These are phyloP conservation scores for Hysterium pulicare DNA, from an alignment of 2,329 filamentous ascomycete species.

Conservation along the genomic window DNA sequence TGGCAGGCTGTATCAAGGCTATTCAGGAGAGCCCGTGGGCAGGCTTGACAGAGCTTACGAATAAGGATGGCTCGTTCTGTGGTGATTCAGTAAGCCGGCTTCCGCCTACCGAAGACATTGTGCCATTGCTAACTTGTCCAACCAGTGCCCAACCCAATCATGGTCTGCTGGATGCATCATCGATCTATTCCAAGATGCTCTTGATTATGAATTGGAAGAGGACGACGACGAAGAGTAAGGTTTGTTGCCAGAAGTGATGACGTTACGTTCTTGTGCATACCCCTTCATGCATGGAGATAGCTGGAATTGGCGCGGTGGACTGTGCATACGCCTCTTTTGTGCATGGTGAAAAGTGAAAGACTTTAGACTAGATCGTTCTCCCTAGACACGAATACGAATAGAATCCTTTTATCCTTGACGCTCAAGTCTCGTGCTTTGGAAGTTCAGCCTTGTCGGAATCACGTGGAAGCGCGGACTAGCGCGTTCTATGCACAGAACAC, in stretches of 20 bases:
- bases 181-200: constrained; percentile 91
- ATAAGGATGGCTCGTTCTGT: constrained; percentile 81
- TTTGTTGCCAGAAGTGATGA: background rate
- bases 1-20: constrained; percentile 80
- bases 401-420: too few relatives aligned
- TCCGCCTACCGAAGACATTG: constrained; percentile 6
- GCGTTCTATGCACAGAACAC: too few relatives aligned
- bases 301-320: background rate
- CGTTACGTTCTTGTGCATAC: background rate
- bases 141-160: constrained; percentile 84
- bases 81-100: constrained; percentile 71
- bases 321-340: too few relatives aligned
- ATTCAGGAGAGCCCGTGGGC: constrained; percentile 82
- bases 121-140: constrained; percentile 26
- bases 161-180: constrained; percentile 95
- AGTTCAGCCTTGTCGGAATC: too few relatives aligned
- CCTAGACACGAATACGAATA: too few relatives aligned
- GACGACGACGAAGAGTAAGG: background rate
- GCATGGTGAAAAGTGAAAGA: background rate
- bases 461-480: too few relatives aligned
- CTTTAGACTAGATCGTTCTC: background rate
- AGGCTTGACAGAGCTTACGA: constrained; percentile 87
- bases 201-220: constrained; percentile 26
- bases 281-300: background rate
- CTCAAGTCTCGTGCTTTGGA: too few relatives aligned